Conservation (phyloP, 495 filamentous ascomycete species). For the Clohesyomyces aquaticus region DNA sequence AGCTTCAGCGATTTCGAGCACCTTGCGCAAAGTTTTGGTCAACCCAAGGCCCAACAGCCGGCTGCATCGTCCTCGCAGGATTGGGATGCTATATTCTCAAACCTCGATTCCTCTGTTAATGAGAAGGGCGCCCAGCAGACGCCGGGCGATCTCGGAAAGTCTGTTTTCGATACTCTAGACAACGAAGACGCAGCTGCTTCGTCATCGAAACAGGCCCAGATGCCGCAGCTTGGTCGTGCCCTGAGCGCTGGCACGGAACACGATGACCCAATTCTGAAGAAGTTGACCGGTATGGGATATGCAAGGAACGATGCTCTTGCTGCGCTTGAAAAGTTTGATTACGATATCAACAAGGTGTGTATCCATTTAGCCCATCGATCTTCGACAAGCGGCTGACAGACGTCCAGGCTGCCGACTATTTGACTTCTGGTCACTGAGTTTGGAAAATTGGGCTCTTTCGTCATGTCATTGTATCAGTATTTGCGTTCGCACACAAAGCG, state of each 20-base stretch:
- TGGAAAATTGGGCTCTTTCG: not conserved
- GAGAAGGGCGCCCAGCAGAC: constrained; percentile 31
- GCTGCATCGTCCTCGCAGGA: constrained; percentile 63
- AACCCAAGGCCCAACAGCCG: constrained; percentile 45
- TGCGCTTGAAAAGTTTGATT: constrained; percentile 92
- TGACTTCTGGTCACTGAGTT: constrained; percentile 38
- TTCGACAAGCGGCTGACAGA: not conserved
- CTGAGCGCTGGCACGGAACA: constrained; percentile 75
- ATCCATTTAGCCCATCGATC: not conserved
- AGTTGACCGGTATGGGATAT: constrained; percentile 91
- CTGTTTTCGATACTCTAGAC: constrained; percentile 30
- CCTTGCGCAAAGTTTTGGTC: constrained; percentile 37
- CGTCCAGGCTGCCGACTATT: constrained; percentile 44
- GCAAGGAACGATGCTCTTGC: constrained; percentile 73
- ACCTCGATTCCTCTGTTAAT: constrained; percentile 62
- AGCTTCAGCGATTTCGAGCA: constrained; percentile 58
- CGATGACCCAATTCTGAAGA: constrained; percentile 90
- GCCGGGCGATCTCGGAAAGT: constrained; percentile 25
- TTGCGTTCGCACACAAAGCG: constrained; percentile 1
- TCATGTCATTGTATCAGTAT: constrained; percentile 26
- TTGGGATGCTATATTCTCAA: constrained; percentile 94
- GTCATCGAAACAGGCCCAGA: constrained; percentile 34
- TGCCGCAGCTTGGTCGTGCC: constrained; percentile 64
- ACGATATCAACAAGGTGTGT: constrained; percentile 90
- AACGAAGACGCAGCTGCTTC: constrained; percentile 30